These are phyloP conservation scores for Lepiota venenata DNA, from an alignment of 768 basidiomycete species.

Conservation along the genomic window DNA sequence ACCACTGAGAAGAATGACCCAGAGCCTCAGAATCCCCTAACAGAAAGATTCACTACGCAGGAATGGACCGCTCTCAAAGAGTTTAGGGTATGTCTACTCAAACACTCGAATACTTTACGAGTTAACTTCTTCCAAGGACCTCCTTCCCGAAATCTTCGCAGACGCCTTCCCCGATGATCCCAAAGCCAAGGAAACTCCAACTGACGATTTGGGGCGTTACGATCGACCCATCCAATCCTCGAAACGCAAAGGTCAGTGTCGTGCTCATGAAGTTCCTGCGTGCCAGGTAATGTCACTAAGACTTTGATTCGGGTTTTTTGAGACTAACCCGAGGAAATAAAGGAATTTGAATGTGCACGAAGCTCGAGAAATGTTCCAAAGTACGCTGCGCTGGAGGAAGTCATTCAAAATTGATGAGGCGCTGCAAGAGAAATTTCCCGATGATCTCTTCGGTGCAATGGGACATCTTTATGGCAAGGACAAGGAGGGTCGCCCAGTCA, in stretches of 20 bases:
- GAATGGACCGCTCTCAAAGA: slow-evolving; percentile 71
- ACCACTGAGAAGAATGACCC: slow-evolving; percentile 20
- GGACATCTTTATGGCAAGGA: slow-evolving; percentile 69
- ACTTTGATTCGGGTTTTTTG: not conserved
- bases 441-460: slow-evolving; percentile 60
- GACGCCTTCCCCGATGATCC: slow-evolving; percentile 60
- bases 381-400: slow-evolving; percentile 69
- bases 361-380: slow-evolving; percentile 63
- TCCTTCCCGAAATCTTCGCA: slow-evolving; percentile 50
- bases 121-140: slow-evolving; percentile 21
- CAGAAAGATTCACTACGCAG: slow-evolving; percentile 61
- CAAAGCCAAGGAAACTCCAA: slow-evolving; percentile 45
- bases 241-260: slow-evolving; percentile 69
- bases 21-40: slow-evolving; percentile 71
- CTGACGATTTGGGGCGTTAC: slow-evolving; percentile 71
- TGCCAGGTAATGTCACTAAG: slow-evolving; percentile 49
- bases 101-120: not conserved
- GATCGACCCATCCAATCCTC: slow-evolving; percentile 54
- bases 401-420: slow-evolving; percentile 60
- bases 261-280: slow-evolving; percentile 80
- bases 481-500: slow-evolving; percentile 65
- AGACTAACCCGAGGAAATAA: not conserved
- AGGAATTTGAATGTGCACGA: slow-evolving; percentile 52
- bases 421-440: slow-evolving; percentile 57
- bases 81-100: slow-evolving; percentile 50